phyloP scores from a whole-genome alignment of 345 rosid species.

The Hypericum perforatum region DNA sequence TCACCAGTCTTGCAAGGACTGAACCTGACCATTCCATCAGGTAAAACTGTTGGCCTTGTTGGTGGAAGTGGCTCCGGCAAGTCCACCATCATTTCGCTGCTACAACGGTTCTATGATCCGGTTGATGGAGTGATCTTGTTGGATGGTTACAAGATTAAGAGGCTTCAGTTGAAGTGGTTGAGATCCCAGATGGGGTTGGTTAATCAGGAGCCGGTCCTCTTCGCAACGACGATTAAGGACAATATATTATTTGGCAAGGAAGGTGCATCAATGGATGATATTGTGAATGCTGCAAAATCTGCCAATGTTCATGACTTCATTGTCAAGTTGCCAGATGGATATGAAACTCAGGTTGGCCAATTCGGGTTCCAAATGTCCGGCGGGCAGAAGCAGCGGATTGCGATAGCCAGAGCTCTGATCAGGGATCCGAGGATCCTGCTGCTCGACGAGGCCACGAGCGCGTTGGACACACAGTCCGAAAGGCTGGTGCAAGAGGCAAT shows the following conservation, averaged over 20 bases:
- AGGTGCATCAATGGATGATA: conserved; percentile 52
- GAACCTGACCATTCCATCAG: conserved; percentile 45
- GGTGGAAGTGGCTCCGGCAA: conserved; percentile 75
- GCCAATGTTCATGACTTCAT: conserved; percentile 69
- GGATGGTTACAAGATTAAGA: conserved; percentile 46
- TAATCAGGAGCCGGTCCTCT: conserved; percentile 58
- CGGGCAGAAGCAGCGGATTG: conserved; percentile 66
- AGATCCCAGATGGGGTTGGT: conserved; percentile 59
- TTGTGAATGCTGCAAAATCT: conserved; percentile 39
- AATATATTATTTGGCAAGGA: conserved; percentile 58
- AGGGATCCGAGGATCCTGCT: conserved; percentile 55
- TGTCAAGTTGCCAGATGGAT: conserved; percentile 48
- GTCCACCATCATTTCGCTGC: conserved; percentile 47
- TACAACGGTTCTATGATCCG: conserved; percentile 59
- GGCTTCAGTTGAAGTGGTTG: conserved; percentile 58
- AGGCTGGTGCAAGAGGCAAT: conserved; percentile 53
- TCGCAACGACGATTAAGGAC: conserved; percentile 50
- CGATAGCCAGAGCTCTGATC: conserved; percentile 57
- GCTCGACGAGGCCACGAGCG: conserved; percentile 70
- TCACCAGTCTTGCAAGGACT: conserved; percentile 43
- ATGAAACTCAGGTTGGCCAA: conserved; percentile 68
- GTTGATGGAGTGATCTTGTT: conserved; percentile 41
- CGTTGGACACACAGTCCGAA: conserved; percentile 58
- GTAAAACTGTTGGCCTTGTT: conserved; percentile 50
- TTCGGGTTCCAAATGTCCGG: conserved; percentile 63